Evolutionary conservation across 2,329 filamentous ascomycete species (phyloP).

Genomic region (Periconia sp.): DNA sequence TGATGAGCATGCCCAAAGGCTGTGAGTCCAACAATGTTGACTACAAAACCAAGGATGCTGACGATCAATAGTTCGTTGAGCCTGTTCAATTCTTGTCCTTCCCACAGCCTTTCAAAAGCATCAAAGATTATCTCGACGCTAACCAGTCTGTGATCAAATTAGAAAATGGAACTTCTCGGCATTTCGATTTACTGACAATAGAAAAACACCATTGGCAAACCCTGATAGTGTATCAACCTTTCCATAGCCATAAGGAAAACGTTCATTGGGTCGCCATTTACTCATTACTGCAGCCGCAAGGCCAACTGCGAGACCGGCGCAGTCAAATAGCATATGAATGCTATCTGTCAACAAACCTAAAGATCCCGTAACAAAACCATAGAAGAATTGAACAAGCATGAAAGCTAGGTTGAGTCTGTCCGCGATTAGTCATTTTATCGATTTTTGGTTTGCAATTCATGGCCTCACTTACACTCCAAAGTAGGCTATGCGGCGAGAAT

Average conservation of each 20-base stretch:
- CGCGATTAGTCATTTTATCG: background rate
- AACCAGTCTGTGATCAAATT: conserved; percentile 64
- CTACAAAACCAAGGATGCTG: conserved; percentile 79
- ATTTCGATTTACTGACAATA: conserved; percentile 65
- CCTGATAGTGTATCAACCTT: conserved; percentile 96
- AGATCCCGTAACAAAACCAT: conserved; percentile 91
- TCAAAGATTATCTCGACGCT: conserved; percentile 96
- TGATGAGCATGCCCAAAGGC: conserved; percentile 68
- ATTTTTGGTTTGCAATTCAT: background rate
- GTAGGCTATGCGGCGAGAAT: conserved; percentile 94
- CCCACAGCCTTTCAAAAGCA: conserved; percentile 82
- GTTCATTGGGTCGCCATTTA: conserved; percentile 89
- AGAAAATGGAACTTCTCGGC: conserved; percentile 5
- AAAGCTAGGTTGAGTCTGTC: conserved; percentile 85
- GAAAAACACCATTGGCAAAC: conserved; percentile 92
- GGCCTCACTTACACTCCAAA: conserved; percentile 76
- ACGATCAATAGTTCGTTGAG: conserved; percentile 87
- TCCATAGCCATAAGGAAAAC: conserved; percentile 92
- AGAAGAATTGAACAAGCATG: conserved; percentile 92
- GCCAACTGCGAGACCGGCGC: conserved; percentile 85
- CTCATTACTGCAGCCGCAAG: conserved; percentile 90
- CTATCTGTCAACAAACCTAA: conserved; percentile 94
- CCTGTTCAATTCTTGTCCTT: conserved; percentile 80
- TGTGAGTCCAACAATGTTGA: conserved; percentile 90
- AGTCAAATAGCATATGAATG: conserved; percentile 99